phyloP scores from a whole-genome alignment of 192 early-diverging fungal species.

The Entophlyctis helioformis region DNA sequence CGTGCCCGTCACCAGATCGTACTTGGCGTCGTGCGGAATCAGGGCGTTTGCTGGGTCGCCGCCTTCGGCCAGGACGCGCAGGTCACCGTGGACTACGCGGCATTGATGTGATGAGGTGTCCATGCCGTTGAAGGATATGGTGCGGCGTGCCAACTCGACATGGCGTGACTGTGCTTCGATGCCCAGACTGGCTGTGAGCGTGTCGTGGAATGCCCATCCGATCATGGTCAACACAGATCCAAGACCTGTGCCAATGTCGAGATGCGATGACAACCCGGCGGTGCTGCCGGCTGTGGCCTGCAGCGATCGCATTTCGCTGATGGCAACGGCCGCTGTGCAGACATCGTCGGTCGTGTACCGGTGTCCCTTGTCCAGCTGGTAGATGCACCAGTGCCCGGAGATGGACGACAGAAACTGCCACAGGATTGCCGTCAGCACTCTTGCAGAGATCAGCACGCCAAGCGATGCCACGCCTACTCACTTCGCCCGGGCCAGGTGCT shows the following conservation, averaged over 20 bases:
- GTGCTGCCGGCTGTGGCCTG: too few relatives aligned
- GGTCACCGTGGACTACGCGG: constrained; percentile 17
- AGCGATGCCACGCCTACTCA: too few relatives aligned
- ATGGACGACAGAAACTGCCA: constrained; percentile 19
- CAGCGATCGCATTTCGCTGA: constrained; percentile 3
- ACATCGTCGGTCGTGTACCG: constrained; percentile 29
- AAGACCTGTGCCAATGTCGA: constrained; percentile 29
- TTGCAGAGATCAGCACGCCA: too few relatives aligned
- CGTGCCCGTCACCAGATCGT: constrained; percentile 27
- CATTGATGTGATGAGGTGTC: background rate
- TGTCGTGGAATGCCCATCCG: constrained; percentile 13
- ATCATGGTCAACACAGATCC: constrained; percentile 17
- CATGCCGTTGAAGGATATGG: constrained; percentile 13
- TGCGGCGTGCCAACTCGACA: constrained; percentile 14
- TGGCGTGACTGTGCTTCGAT: constrained; percentile 24
- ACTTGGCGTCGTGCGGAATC: background rate
- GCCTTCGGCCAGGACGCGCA: background rate
- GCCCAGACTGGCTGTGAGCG: constrained; percentile 7
- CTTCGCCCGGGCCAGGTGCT: too few relatives aligned
- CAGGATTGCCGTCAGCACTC: too few relatives aligned
- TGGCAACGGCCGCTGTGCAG: constrained; percentile 13
- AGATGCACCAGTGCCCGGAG: constrained; percentile 20
- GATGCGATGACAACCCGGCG: too few relatives aligned
- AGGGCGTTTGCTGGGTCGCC: background rate
- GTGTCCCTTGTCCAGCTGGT: constrained; percentile 21